These are phyloP conservation scores for Capsicum rhomboideum DNA, from an alignment of 257 asterid genomes.

Conservation along the genomic window DNA sequence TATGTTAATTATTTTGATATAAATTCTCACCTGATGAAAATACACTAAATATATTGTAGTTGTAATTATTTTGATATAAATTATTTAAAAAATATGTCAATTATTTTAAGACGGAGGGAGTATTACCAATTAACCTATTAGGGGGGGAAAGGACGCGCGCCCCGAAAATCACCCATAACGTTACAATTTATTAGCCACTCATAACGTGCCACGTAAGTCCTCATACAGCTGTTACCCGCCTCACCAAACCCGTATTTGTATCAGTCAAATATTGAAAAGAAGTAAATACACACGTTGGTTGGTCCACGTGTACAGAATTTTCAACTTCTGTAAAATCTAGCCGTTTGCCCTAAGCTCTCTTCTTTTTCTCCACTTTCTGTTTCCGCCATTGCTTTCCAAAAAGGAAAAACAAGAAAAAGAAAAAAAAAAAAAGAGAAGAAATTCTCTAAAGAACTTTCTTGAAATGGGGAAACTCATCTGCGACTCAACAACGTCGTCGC, in stretches of 20 bases:
- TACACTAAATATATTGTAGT: too few relatives aligned
- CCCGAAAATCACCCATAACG: slow-evolving; percentile 27
- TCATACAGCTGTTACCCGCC: not conserved
- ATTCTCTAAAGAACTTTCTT: not conserved
- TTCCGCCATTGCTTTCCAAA: slow-evolving; percentile 20
- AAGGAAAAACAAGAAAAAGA: not conserved
- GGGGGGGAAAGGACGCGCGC: not conserved
- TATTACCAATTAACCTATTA: not conserved
- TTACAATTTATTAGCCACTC: slow-evolving; percentile 16
- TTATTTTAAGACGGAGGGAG: too few relatives aligned
- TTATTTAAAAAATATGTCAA: too few relatives aligned
- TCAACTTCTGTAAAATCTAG: slow-evolving; percentile 42
- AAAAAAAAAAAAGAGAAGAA: not conserved
- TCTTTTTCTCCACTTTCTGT: slow-evolving; percentile 8
- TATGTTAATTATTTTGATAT: too few relatives aligned
- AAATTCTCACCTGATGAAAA: too few relatives aligned
- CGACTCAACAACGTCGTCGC: slow-evolving; percentile 82
- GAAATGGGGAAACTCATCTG: slow-evolving; percentile 85
- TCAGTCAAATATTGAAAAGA: not conserved
- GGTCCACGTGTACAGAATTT: slow-evolving; percentile 34
- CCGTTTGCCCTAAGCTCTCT: slow-evolving; percentile 40
- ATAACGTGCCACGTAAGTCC: slow-evolving; percentile 4
- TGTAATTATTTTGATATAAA: too few relatives aligned
- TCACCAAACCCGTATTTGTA: not conserved
- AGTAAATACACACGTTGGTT: not conserved